Percentiles rank a stretch among this genome's conserved stretches.
These are phyloP conservation scores for Dysphania ambrosioides DNA, from an alignment of 148 eudicot species.

Conservation along the genomic window DNA sequence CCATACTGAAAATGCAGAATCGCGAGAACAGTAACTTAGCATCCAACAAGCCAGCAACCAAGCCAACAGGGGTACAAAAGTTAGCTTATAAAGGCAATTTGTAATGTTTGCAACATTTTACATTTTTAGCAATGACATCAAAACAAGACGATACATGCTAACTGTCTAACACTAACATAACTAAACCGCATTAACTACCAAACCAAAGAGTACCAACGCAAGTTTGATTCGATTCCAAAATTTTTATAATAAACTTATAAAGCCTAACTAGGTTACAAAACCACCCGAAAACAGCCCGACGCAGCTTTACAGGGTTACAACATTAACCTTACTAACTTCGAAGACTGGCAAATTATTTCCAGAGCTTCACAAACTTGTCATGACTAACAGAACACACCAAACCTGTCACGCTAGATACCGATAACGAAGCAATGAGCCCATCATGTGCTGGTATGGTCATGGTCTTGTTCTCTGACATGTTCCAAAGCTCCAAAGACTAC, in stretches of 20 bases:
- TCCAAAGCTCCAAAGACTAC: conserved; percentile 91
- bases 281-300: conserved; percentile 13
- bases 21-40: neutral
- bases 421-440: conserved; percentile 62
- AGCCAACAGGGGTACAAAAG: neutral
- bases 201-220: too few species aligned
- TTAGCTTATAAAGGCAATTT: too few species aligned
- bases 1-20: neutral
- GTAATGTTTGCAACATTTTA: too few species aligned
- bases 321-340: neutral
- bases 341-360: conserved; percentile 42
- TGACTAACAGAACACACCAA: conserved; percentile 89
- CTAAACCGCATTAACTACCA: neutral
- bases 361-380: conserved; percentile 77
- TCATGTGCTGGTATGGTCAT: conserved; percentile 76
- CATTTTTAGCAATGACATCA: too few species aligned
- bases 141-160: neutral
- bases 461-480: conserved; percentile 70
- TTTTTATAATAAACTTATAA: neutral
- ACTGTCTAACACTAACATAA: neutral
- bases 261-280: conserved; percentile 16
- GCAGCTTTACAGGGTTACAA: neutral
- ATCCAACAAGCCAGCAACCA: neutral
- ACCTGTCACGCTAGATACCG: conserved; percentile 55
- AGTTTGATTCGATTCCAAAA: neutral